These are phyloP conservation scores for Kodamaea alishanica DNA, from an alignment of 1,139 yeast genomes.

Conservation along the genomic window DNA sequence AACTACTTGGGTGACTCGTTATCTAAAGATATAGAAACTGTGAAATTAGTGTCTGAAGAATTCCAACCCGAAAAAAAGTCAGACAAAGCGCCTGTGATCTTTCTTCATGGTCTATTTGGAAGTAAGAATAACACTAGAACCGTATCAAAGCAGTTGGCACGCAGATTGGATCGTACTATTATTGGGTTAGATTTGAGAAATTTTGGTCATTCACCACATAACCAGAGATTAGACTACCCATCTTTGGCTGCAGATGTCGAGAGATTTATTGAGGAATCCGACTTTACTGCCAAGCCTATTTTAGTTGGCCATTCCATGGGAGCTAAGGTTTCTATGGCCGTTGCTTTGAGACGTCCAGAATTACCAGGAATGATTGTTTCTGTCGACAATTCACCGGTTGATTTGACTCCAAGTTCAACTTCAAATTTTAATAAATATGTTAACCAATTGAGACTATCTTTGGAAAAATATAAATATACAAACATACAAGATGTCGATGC, in stretches of 20 bases:
- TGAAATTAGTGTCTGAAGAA: conserved; percentile 28
- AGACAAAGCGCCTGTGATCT: conserved; percentile 51
- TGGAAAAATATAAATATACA: conserved; percentile 40
- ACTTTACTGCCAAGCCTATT: conserved; percentile 48
- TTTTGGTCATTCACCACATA: conserved; percentile 89
- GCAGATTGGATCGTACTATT: conserved; percentile 44
- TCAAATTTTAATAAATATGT: conserved; percentile 65
- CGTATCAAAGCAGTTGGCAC: conserved; percentile 52
- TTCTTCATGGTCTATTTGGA: conserved; percentile 90
- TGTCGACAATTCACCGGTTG: conserved; percentile 89
- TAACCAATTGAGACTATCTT: conserved; percentile 54
- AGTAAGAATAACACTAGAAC: conserved; percentile 73
- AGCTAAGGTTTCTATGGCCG: conserved; percentile 90
- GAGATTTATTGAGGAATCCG: conserved; percentile 51
- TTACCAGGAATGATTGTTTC: conserved; percentile 62
- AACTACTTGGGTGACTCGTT: conserved; percentile 26
- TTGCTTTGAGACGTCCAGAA: conserved; percentile 67
- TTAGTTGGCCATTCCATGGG: conserved; percentile 97
- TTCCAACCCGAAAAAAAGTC: conserved; percentile 22
- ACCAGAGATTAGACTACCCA: conserved; percentile 66
- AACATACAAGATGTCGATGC: conserved; percentile 67
- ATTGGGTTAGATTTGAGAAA: conserved; percentile 82
- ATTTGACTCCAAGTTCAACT: conserved; percentile 49
- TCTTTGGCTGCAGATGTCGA: conserved; percentile 84
- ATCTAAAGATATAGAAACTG: conserved; percentile 25